phyloP scores from a whole-genome alignment of 441 rosid species.

The Aquilaria agallochum region DNA sequence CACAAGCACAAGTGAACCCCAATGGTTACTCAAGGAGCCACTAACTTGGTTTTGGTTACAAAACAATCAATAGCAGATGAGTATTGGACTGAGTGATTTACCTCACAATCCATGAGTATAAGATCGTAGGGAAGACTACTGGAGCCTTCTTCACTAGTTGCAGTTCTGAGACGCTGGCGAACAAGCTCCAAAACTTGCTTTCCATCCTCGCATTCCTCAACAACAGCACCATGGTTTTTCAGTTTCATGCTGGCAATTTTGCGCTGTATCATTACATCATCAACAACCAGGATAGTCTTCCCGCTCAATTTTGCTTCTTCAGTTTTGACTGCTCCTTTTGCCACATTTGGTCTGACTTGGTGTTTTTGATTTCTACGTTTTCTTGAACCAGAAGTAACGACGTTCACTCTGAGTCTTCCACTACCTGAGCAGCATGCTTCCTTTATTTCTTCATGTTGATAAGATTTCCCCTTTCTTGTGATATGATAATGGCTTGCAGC shows the following conservation, averaged over 20 bases:
- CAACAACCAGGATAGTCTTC: slow-evolving; percentile 39
- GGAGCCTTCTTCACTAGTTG: slow-evolving; percentile 8
- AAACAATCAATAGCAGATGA: too few species aligned
- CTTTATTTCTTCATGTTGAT: not conserved
- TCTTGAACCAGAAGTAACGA: too few species aligned
- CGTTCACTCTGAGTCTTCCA: too few species aligned
- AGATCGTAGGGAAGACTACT: slow-evolving; percentile 26
- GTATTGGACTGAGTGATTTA: slow-evolving; percentile 1
- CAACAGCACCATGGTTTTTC: slow-evolving; percentile 35
- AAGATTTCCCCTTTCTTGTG: too few species aligned
- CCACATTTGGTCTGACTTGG: too few species aligned
- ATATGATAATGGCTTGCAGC: too few species aligned
- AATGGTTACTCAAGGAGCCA: not conserved
- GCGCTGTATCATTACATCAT: slow-evolving; percentile 24
- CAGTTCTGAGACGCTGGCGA: slow-evolving; percentile 22
- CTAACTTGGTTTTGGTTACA: not conserved
- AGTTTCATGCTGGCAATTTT: slow-evolving; percentile 15
- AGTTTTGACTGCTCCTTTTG: not conserved
- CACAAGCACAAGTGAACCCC: not conserved
- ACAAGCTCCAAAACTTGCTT: slow-evolving; percentile 34
- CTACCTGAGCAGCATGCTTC: not conserved
- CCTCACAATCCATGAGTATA: slow-evolving; percentile 66
- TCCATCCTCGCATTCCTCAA: slow-evolving; percentile 37
- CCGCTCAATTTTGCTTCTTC: slow-evolving; percentile 30
- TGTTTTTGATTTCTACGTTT: too few species aligned